Evolutionary conservation across 495 filamentous ascomycete genomes (phyloP), one percentile per base, ranked within the genome.

Genomic region (Penicillium cinerascens): DNA sequence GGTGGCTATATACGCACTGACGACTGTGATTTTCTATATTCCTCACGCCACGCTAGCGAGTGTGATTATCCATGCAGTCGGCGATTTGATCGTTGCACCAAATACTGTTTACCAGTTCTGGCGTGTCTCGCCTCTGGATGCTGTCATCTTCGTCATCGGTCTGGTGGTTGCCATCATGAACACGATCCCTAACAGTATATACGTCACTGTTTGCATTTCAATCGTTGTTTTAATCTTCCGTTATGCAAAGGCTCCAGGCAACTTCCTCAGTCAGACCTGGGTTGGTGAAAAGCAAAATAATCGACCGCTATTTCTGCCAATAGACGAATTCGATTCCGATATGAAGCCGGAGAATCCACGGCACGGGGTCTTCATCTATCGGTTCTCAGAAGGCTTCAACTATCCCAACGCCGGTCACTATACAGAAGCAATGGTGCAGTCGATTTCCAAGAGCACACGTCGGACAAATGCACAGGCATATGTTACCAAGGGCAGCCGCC

Each of bases 11-110:
- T 97, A 97, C 65, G 88, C 87, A 16, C 75, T 96, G 26, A 83
- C 92, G 2, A 82, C 87, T 3, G 85, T 96, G 29, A 96, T 97
- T 76, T 96, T 80, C 75, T 97, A 89, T 70, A 96, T 97, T 58
- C 89, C 92, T 4, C 87, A 79, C 51, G 83, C 92, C 3, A 74
- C 82, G 5, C 81, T 97, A n/a, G 78, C 92, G 9, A 92, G 82
- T 21, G 90, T 97, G 63, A 97, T 97, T 59, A 96, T 97, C 62
- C 92, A 97, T 61, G 92, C 92, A 20, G 92, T 97, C 18, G 88
- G 89, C 41, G 92, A 97, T 58, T 69, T 97, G 35, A 92, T 97
- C 70, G 95, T 92, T 39, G 37, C 37, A 5, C 37, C 37, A 39
- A 39, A 20, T 20, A 39, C 87, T 1, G 75, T 96, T 7, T 96